A percentile compares a stretch with the other conserved stretches of the same genome.
Conservation (phyloP, 169 alveolate species). For the Eimeria nieschulzi region DNA sequence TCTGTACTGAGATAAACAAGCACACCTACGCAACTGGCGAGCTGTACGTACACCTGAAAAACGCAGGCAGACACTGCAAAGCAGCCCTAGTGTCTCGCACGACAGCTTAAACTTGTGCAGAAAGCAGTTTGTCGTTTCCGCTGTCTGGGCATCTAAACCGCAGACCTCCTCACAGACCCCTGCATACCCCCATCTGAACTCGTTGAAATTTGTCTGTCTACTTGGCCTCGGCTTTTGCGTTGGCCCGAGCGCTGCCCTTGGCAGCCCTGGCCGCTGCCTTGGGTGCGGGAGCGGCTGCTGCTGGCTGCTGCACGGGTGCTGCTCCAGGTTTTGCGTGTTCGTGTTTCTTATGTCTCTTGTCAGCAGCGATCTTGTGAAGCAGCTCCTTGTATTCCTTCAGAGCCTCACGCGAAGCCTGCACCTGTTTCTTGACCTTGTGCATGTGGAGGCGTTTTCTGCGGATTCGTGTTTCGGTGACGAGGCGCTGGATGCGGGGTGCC, state of each 20-base stretch:
- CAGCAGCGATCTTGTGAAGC: slow-evolving; percentile 23
- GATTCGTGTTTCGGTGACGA: slow-evolving; percentile 97
- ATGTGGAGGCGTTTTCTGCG: slow-evolving; percentile 93
- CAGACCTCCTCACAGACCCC: not conserved
- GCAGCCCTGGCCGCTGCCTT: slow-evolving; percentile 7
- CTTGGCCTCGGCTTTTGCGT: not conserved
- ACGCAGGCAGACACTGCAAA: too few relatives aligned
- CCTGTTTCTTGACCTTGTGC: slow-evolving; percentile 45
- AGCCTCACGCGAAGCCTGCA: slow-evolving; percentile 42
- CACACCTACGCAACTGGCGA: too few relatives aligned
- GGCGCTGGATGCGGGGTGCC: slow-evolving; percentile 99
- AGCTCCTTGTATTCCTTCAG: slow-evolving; percentile 68
- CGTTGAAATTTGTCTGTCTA: not conserved
- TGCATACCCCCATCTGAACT: too few relatives aligned
- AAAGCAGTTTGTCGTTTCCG: not conserved
- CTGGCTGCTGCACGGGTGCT: not conserved
- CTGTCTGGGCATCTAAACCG: not conserved
- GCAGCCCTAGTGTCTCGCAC: too few relatives aligned
- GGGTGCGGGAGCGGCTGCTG: slow-evolving; percentile 14
- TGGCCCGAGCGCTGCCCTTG: not conserved
- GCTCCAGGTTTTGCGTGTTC: not conserved
- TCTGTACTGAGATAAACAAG: too few relatives aligned
- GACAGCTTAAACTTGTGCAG: too few relatives aligned
- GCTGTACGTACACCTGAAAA: too few relatives aligned
- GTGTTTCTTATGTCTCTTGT: slow-evolving; percentile 38